These are phyloP conservation scores for Rhizomucor pusillus DNA, from an alignment of 371 early-diverging fungal species.

Conservation along the genomic window DNA sequence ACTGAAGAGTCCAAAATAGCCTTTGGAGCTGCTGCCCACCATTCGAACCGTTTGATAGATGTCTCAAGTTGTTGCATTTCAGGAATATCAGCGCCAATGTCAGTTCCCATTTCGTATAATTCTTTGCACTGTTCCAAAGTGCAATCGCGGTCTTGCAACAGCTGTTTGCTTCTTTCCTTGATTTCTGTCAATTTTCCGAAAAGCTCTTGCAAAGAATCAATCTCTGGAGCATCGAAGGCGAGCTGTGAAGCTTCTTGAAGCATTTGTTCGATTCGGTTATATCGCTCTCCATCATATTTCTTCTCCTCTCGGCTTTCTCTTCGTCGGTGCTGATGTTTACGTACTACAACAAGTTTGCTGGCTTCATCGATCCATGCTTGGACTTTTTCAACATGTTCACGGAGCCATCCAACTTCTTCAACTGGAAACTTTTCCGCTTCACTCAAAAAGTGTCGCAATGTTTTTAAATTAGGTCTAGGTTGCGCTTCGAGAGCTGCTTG, in stretches of 20 bases:
- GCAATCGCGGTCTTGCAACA: background rate
- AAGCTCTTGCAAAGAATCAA: constrained; percentile 9
- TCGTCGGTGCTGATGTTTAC: constrained; percentile 28
- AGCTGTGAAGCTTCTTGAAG: constrained; percentile 8
- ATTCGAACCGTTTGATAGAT: constrained; percentile 7
- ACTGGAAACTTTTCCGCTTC: constrained; percentile 48
- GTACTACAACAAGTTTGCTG: constrained; percentile 13
- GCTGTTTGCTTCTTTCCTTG: constrained; percentile 1
- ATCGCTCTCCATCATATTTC: constrained; percentile 4
- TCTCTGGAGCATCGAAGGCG: constrained; percentile 17
- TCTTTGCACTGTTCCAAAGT: constrained; percentile 5
- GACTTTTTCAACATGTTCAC: constrained; percentile 12
- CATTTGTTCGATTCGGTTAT: constrained; percentile 9
- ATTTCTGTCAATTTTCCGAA: constrained; percentile 6
- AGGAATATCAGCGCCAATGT: constrained; percentile 15
- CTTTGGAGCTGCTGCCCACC: constrained; percentile 10
- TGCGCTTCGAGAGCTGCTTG: constrained; percentile 34
- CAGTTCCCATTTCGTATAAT: constrained; percentile 6
- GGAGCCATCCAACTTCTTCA: constrained; percentile 14
- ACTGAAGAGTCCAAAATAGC: constrained; percentile 1
- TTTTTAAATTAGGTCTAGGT: constrained; percentile 51
- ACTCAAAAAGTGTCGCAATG: constrained; percentile 42
- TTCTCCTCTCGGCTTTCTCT: constrained; percentile 6
- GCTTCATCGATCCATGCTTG: constrained; percentile 20
- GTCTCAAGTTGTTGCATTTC: constrained; percentile 14